Evolutionary conservation across 2,329 filamentous ascomycete genomes (phyloP).

Genomic region (Fusarium acutatum): DNA sequence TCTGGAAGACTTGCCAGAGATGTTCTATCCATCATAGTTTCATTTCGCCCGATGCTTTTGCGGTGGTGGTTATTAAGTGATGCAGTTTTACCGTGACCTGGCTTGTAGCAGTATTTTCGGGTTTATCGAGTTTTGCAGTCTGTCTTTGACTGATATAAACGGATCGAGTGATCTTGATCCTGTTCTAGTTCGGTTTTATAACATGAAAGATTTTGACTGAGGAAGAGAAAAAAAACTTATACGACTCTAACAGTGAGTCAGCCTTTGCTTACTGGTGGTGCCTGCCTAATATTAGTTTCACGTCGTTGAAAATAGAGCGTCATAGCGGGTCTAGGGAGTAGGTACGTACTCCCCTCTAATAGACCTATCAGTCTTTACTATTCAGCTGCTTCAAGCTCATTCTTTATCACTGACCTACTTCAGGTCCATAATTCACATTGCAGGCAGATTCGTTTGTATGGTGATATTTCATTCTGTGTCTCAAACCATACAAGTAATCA

Average conservation of each 20-base stretch:
- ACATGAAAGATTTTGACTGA: background rate
- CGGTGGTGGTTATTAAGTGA: background rate
- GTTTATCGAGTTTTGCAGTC: background rate
- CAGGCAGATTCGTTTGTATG: background rate
- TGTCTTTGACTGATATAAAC: background rate
- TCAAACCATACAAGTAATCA: background rate
- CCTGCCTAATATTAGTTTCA: background rate
- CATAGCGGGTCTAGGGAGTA: slow-evolving; percentile 19
- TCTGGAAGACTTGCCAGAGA: slow-evolving; percentile 56
- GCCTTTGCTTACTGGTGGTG: background rate
- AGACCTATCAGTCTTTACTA: background rate
- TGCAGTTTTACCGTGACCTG: background rate
- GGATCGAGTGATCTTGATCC: background rate
- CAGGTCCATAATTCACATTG: too few relatives aligned
- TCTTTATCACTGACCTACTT: too few relatives aligned
- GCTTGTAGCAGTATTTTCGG: background rate
- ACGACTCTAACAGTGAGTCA: background rate
- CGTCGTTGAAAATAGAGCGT: background rate
- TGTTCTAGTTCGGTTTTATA: background rate
- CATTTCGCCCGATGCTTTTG: slow-evolving; percentile 13
- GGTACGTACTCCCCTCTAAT: background rate
- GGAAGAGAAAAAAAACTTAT: background rate
- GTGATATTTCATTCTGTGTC: background rate
- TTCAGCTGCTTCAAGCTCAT: too few relatives aligned
- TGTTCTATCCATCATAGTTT: slow-evolving; percentile 36